phyloP scores from a whole-genome alignment of 768 basidiomycete species.

The Mycena rebaudengoi region DNA sequence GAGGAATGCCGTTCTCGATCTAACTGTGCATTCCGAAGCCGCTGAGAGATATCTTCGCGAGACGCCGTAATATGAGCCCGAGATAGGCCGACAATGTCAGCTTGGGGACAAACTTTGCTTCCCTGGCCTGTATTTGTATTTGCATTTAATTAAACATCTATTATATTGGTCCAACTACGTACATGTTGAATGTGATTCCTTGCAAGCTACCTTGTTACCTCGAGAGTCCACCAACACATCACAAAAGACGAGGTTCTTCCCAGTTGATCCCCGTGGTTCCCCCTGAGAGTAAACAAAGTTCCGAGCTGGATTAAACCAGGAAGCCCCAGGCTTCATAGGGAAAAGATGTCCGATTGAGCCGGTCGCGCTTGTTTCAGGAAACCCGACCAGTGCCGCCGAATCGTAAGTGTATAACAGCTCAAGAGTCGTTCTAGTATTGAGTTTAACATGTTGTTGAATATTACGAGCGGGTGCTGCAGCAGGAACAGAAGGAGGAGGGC shows the following conservation, averaged over 20 bases:
- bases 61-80: background rate
- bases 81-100: background rate
- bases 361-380: background rate
- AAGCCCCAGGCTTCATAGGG: background rate
- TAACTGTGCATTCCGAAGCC: background rate
- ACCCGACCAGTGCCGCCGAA: background rate
- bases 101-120: background rate
- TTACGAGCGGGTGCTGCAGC: too few species aligned
- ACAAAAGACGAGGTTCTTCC: background rate
- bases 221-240: background rate
- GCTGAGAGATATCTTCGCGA: background rate
- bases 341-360: background rate
- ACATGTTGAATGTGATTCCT: background rate
- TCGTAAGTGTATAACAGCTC: background rate
- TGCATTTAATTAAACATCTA: background rate
- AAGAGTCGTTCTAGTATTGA: too few species aligned
- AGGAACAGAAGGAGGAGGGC: too few species aligned
- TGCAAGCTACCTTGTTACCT: background rate
- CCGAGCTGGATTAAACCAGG: background rate
- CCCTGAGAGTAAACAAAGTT: slow-evolving; percentile 2
- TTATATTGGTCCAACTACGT: background rate
- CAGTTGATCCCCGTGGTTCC: background rate
- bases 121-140: background rate
- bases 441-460: too few species aligned
- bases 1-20: background rate